phyloP scores from a whole-genome alignment of 306 rosid genomes.

The Carpinus fangiana region DNA sequence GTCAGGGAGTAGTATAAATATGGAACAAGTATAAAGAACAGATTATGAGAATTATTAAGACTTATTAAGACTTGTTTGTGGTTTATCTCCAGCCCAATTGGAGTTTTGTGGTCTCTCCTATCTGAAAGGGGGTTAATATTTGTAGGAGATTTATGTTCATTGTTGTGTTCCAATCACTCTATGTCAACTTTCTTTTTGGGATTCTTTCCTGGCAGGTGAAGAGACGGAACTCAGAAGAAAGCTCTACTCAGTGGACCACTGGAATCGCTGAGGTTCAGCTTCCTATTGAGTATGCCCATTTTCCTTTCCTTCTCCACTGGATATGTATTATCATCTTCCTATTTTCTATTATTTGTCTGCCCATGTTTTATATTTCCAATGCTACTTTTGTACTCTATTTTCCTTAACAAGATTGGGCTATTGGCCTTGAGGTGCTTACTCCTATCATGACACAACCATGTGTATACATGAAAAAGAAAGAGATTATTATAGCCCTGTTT shows the following conservation, averaged over 20 bases:
- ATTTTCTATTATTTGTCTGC: neutral
- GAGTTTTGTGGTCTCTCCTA: too few relatives aligned
- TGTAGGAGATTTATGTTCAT: too few relatives aligned
- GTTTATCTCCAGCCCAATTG: too few relatives aligned
- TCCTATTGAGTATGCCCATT: conserved; percentile 80
- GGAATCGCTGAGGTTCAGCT: conserved; percentile 99
- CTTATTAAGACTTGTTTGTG: too few relatives aligned
- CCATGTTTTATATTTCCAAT: neutral
- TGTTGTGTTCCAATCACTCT: neutral
- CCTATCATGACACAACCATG: neutral
- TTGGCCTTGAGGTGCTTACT: neutral
- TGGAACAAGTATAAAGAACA: too few relatives aligned
- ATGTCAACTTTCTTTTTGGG: neutral
- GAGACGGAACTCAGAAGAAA: conserved; percentile 87
- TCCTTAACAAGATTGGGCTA: neutral
- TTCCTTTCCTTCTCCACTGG: conserved; percentile 8
- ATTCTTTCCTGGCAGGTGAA: conserved; percentile 61
- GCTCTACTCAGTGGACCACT: conserved; percentile 99
- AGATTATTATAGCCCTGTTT: neutral
- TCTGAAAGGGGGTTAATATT: too few relatives aligned
- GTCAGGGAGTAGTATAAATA: too few relatives aligned
- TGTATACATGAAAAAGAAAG: neutral
- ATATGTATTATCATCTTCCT: conserved; percentile 2
- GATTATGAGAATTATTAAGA: too few relatives aligned
- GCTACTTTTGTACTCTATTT: neutral